Evolutionary conservation across 176 grass and related monocot genomes (phyloP).

Genomic region (Carex scoparia): DNA sequence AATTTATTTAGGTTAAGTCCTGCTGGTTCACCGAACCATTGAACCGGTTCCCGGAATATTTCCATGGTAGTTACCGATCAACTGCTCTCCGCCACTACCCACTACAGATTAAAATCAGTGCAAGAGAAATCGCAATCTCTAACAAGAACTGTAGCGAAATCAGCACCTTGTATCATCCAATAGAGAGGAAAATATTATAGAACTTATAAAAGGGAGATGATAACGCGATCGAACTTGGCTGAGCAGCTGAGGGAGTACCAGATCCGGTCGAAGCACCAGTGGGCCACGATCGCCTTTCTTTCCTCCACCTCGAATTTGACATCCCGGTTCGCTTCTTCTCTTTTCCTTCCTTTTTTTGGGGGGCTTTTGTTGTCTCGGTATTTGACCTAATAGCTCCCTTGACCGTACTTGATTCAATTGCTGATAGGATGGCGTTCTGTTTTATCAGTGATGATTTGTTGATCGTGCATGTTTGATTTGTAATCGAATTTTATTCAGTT

Average conservation of each 20-base stretch:
- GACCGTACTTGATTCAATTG: neutral
- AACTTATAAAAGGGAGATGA: constrained; percentile 17
- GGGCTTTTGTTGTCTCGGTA: neutral
- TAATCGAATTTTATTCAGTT: no score
- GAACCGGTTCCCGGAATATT: neutral
- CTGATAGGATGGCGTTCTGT: neutral
- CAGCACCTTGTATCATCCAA: neutral
- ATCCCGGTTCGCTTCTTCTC: neutral
- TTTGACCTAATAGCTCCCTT: neutral
- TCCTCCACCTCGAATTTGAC: constrained; percentile 21
- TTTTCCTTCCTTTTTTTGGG: neutral
- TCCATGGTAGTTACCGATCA: neutral
- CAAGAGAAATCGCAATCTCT: neutral
- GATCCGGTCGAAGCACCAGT: constrained; percentile 32
- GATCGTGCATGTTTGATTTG: neutral
- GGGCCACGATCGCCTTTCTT: constrained; percentile 30
- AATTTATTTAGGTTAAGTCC: neutral
- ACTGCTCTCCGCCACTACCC: neutral
- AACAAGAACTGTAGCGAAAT: neutral
- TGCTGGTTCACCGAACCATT: neutral
- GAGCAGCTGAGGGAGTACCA: constrained; percentile 42
- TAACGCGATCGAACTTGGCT: constrained; percentile 23
- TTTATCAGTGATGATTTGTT: neutral
- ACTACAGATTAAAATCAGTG: neutral
- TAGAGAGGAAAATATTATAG: neutral